A percentile compares a stretch with the other conserved stretches of the same genome.
Evolutionary conservation across 1,284 basidiomycete species (phyloP).

Genomic region (Trichosporon faecale): DNA sequence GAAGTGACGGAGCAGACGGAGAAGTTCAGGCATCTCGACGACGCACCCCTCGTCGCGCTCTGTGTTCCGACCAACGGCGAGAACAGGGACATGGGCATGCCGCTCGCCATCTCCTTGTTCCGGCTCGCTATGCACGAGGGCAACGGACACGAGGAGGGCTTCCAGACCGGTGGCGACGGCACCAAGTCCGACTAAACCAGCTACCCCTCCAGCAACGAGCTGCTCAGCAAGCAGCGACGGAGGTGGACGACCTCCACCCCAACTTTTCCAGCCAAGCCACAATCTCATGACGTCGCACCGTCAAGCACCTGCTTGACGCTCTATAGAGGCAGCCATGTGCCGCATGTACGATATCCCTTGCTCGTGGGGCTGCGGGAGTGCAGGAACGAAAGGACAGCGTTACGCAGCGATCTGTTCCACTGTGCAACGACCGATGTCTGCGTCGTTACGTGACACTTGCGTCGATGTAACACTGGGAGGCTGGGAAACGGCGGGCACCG

Average conservation of each 20-base stretch:
- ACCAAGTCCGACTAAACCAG: not conserved
- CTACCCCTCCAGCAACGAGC: not conserved
- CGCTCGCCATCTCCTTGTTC: conserved; percentile 20
- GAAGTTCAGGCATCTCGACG: not conserved
- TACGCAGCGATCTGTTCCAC: not conserved
- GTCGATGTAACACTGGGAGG: not conserved
- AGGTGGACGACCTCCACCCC: not conserved
- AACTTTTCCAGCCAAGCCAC: not conserved
- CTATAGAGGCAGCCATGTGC: not conserved
- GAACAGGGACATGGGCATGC: conserved; percentile 19
- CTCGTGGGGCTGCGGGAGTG: not conserved
- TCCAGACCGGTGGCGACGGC: conserved; percentile 4
- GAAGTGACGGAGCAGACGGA: not conserved
- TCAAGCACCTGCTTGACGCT: not conserved
- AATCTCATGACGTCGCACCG: not conserved
- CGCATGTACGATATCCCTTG: not conserved
- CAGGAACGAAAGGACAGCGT: not conserved
- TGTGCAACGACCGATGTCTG: not conserved
- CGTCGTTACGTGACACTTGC: not conserved
- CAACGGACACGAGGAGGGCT: conserved; percentile 21
- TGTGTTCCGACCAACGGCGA: conserved; percentile 17
- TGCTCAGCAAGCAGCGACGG: not conserved
- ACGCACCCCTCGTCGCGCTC: conserved; percentile 19
- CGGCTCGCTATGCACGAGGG: conserved; percentile 25
- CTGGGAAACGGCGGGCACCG: not conserved